These are phyloP conservation scores for Suhomyces pyralidae DNA, from an alignment of 805 yeast genomes.

Conservation along the genomic window DNA sequence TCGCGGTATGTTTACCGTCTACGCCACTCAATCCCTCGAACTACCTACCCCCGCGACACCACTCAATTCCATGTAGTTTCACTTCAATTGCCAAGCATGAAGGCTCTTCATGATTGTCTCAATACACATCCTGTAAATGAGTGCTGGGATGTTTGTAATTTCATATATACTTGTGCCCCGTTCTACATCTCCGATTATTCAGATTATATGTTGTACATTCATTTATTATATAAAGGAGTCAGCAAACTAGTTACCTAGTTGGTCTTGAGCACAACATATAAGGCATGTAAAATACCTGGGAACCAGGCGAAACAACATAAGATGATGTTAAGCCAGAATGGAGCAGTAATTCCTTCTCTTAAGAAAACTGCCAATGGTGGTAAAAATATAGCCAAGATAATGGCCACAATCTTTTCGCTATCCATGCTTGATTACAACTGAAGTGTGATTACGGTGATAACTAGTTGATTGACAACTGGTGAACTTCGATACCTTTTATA, in stretches of 20 bases:
- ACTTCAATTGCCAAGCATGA: not conserved
- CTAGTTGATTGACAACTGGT: not conserved
- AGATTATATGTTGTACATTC: not conserved
- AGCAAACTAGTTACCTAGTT: slow-evolving; percentile 8
- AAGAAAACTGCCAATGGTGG: slow-evolving; percentile 79
- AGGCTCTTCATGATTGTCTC: not conserved
- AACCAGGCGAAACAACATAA: slow-evolving; percentile 64
- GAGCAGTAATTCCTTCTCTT: slow-evolving; percentile 63
- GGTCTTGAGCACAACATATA: slow-evolving; percentile 52
- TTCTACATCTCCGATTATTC: not conserved
- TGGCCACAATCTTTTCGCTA: slow-evolving; percentile 40
- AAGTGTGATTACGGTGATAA: not conserved
- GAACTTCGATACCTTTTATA: not conserved
- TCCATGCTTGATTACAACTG: slow-evolving; percentile 21
- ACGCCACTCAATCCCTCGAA: not conserved
- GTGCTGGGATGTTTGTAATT: no score
- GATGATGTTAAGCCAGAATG: slow-evolving; percentile 61
- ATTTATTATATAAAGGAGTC: not conserved
- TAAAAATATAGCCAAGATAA: slow-evolving; percentile 51
- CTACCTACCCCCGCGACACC: not conserved
- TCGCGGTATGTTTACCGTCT: not conserved
- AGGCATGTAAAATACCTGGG: slow-evolving; percentile 80
- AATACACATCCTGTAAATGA: not conserved
- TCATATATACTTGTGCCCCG: not conserved
- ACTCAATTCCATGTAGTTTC: not conserved